A percentile compares a stretch with the other conserved stretches of the same genome.
phyloP scores from a whole-genome alignment of 305 asterid species.

The Solanum hybrid region DNA sequence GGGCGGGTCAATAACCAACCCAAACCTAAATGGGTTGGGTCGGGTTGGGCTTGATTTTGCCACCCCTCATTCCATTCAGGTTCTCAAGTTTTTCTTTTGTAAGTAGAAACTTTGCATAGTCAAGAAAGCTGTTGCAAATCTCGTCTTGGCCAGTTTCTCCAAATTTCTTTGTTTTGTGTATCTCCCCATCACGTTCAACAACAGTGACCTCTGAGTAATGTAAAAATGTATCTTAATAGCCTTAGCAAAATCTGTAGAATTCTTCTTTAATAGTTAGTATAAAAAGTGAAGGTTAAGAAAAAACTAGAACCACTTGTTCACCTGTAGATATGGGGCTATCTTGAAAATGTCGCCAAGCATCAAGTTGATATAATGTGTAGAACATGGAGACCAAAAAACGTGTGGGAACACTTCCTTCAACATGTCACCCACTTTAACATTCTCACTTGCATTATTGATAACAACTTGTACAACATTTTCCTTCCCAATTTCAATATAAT shows the following conservation, averaged over 20 bases:
- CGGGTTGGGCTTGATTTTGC: too few relatives aligned
- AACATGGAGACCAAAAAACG: not conserved
- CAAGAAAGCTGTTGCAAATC: not conserved
- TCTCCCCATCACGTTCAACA: not conserved
- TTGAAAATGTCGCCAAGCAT: not conserved
- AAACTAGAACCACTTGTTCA: not conserved
- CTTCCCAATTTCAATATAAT: not conserved
- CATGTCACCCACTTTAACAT: not conserved
- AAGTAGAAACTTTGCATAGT: not conserved
- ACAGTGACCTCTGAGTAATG: not conserved
- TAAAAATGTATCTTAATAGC: too few relatives aligned
- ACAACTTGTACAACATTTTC: not conserved
- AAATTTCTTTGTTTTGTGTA: not conserved
- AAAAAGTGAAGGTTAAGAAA: not conserved
- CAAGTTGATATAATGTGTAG: not conserved
- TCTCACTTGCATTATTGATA: not conserved
- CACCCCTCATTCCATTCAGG: not conserved
- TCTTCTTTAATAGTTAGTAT: not conserved
- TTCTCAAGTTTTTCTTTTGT: not conserved
- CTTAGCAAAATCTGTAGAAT: not conserved
- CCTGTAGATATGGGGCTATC: not conserved
- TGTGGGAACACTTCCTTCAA: not conserved
- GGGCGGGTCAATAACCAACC: too few relatives aligned
- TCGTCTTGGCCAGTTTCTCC: not conserved
- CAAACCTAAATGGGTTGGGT: too few relatives aligned